phyloP scores from a whole-genome alignment of 1,284 basidiomycete species.

The Sporisorium sorghi region DNA sequence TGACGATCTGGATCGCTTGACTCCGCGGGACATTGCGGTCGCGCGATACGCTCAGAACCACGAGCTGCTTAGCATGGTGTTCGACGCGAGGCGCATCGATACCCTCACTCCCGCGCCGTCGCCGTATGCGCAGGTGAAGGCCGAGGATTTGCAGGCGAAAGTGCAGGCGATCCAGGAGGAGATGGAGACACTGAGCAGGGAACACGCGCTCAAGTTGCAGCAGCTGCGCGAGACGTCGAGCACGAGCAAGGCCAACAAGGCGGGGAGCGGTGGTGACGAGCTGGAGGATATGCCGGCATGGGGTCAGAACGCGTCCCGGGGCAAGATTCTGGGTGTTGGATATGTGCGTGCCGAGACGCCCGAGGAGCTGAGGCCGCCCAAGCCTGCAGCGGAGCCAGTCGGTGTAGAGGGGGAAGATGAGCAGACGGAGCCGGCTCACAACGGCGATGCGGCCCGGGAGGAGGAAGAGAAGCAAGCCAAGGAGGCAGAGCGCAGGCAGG shows the following conservation, averaged over 20 bases:
- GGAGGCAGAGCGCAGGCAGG: slow-evolving; percentile 25
- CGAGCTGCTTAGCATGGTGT: slow-evolving; percentile 61
- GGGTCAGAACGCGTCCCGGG: slow-evolving; percentile 44
- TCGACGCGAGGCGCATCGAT: slow-evolving; percentile 64
- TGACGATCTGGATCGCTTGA: slow-evolving; percentile 64
- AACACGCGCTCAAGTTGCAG: slow-evolving; percentile 32
- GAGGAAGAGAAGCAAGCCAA: slow-evolving; percentile 9
- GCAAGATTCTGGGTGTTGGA: slow-evolving; percentile 58
- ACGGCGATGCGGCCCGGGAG: slow-evolving; percentile 2
- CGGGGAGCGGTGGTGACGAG: slow-evolving; percentile 4
- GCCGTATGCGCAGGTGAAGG: slow-evolving; percentile 52
- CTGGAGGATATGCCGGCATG: slow-evolving; percentile 26
- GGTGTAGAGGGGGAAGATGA: slow-evolving; percentile 3
- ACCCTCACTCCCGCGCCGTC: slow-evolving; percentile 53
- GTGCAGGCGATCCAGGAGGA: slow-evolving; percentile 38
- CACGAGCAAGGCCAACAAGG: slow-evolving; percentile 3
- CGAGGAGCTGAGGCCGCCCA: slow-evolving; percentile 39
- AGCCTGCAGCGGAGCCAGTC: slow-evolving; percentile 3
- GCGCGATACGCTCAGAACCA: slow-evolving; percentile 66
- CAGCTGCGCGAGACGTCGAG: slow-evolving; percentile 16
- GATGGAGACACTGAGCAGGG: slow-evolving; percentile 13
- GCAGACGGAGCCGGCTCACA: slow-evolving; percentile 9
- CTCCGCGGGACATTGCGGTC: slow-evolving; percentile 61
- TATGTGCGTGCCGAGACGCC: slow-evolving; percentile 54
- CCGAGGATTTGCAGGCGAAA: slow-evolving; percentile 37